Conservation (phyloP, 2,329 filamentous ascomycete species). For the Mycosphaerella sp. region DNA sequence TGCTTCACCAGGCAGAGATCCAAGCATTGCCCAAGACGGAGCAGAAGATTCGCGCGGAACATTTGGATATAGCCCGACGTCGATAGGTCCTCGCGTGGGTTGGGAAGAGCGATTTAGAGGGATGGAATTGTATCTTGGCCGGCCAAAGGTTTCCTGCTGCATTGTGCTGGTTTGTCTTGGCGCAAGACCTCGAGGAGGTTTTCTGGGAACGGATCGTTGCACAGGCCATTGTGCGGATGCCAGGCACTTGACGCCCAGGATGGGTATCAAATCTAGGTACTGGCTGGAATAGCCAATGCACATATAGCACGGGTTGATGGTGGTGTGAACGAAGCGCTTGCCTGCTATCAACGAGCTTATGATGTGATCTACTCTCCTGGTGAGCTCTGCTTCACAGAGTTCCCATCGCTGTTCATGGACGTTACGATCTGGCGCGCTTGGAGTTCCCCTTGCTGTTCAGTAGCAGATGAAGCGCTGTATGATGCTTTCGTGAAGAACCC, state of each 20-base stretch:
- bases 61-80: not conserved
- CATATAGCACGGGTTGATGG: not conserved
- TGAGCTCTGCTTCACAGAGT: not conserved
- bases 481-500: not conserved
- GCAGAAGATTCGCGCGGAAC: not conserved
- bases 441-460: not conserved
- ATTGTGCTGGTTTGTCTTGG: not conserved
- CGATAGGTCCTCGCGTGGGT: not conserved
- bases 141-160: not conserved
- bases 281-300: not conserved
- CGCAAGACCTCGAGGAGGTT: conserved; percentile 1
- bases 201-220: not conserved
- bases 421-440: not conserved
- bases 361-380: not conserved
- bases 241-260: not conserved
- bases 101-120: not conserved
- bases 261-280: not conserved
- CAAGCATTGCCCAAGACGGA: not conserved
- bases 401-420: not conserved
- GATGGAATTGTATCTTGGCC: not conserved
- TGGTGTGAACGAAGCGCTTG: not conserved
- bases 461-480: not conserved
- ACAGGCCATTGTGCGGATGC: not conserved
- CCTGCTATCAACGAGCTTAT: not conserved
- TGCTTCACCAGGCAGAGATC: not conserved